A percentile compares a stretch with the other conserved stretches of the same genome.
These are phyloP conservation scores for Tylopilus sp. DNA, from an alignment of 1,284 basidiomycete species.

Conservation along the genomic window DNA sequence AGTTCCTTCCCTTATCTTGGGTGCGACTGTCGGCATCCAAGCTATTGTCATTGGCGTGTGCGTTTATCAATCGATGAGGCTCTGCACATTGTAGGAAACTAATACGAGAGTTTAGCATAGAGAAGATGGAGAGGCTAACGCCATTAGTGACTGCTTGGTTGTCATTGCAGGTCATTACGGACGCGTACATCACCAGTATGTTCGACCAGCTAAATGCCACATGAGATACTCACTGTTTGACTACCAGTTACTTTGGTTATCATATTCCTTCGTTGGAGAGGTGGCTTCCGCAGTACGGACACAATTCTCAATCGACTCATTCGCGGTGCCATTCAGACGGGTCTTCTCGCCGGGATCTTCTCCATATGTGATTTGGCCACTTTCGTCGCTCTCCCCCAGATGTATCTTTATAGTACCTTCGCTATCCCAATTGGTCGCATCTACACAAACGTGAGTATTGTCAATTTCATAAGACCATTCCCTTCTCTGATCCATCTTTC, in stretches of 20 bases:
- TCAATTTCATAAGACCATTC: neutral
- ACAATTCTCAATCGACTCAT: constrained; percentile 58
- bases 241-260: constrained; percentile 42
- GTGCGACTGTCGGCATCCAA: constrained; percentile 49
- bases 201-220: neutral
- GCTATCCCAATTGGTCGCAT: constrained; percentile 47
- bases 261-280: constrained; percentile 52
- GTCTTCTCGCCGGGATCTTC: constrained; percentile 57
- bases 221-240: neutral
- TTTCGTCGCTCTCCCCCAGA: constrained; percentile 43
- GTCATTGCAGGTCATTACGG: constrained; percentile 50
- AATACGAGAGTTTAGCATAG: constrained; percentile 32
- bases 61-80: constrained; percentile 23
- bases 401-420: constrained; percentile 43
- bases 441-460: constrained; percentile 44
- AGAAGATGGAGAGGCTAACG: constrained; percentile 33
- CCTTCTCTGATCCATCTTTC: neutral
- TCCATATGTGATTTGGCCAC: constrained; percentile 54
- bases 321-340: constrained; percentile 59
- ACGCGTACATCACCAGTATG: constrained; percentile 54
- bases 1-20: constrained; percentile 50
- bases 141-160: constrained; percentile 52
- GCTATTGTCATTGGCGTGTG: constrained; percentile 51
- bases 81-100: neutral
- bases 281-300: constrained; percentile 57